Evolutionary conservation across 768 basidiomycete species (phyloP), one percentile per base, ranked within the genome.

Genomic region (Mrakia frigida): DNA sequence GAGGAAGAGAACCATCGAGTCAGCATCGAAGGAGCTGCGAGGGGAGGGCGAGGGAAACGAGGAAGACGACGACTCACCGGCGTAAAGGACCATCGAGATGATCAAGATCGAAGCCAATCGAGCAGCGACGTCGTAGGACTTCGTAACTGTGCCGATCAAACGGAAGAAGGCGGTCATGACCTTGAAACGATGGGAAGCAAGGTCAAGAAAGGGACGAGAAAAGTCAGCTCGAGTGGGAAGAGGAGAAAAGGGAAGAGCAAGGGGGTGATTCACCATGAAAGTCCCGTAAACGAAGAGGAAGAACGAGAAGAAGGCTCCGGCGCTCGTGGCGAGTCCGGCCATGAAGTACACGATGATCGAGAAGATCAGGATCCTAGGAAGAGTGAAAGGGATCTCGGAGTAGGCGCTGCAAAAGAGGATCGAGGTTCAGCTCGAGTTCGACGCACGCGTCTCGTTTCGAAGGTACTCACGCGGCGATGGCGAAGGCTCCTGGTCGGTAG

Each of bases 351-450:
- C 70, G 61, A 77, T 70, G 70, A 82, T 67, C 13, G n/a, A 53
- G 70, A 77, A 77, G 28, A 73, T 0, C 33, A 63, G 7, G 65
- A 82, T 77, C 61, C 82, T 81, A 60, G 81, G 74, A 25, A 80
- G 75, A 71, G 82, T 82, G 78, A 84, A 82, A 1, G 86, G 86
- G 0, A 86, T 74, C 77, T 86, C 85, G 61, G 83, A 82, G 23
- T 86, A 80, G 79, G 84, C 84, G 37, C 43, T 43, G 43, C 11
- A 1, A 11, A 43, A 43, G 11, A 43, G 43, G 11, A n/a, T n/a
- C n/a, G 43, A 14, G 43, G 16, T 11, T 43, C 6, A 43, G 43
- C 16, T 14, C 11, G 16, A 43, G 11, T 43, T 43, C 10, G 11
- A 43, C 1, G 43, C n/a, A 11, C 43, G 43, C 43, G 43, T 43